Evolutionary conservation across 1,139 yeast species (phyloP).

Genomic region (Trichomonascaceae sp.): DNA sequence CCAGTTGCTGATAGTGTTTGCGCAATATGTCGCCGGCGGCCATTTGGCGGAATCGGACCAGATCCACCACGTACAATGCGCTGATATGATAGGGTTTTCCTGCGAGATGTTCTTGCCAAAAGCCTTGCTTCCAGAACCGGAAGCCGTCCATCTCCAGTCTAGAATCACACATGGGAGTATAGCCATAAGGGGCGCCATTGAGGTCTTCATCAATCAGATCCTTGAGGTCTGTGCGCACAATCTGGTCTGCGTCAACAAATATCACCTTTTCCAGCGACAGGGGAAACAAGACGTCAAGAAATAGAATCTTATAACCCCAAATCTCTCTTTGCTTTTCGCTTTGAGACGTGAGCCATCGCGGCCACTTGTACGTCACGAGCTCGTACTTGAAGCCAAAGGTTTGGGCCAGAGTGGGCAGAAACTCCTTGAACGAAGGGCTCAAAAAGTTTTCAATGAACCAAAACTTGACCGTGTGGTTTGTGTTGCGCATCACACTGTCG

Average conservation of each 20-base stretch:
- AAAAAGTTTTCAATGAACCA: constrained; percentile 79
- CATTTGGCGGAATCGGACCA: constrained; percentile 46
- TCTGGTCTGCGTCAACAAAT: constrained; percentile 78
- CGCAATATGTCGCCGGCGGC: constrained; percentile 72
- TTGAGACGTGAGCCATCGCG: constrained; percentile 72
- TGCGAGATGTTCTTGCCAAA: constrained; percentile 60
- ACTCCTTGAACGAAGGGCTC: constrained; percentile 52
- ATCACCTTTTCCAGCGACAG: constrained; percentile 59
- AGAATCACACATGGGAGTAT: constrained; percentile 80
- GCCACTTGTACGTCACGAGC: constrained; percentile 79
- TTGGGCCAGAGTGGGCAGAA: constrained; percentile 50
- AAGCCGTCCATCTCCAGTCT: constrained; percentile 71
- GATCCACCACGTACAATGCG: constrained; percentile 73
- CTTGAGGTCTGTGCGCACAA: constrained; percentile 58
- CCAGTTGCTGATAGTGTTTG: constrained; percentile 72
- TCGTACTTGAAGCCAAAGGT: constrained; percentile 52
- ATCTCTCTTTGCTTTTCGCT: constrained; percentile 62
- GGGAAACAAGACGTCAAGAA: constrained; percentile 81
- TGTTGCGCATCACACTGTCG: constrained; percentile 53
- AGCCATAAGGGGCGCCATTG: constrained; percentile 72
- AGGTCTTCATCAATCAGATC: constrained; percentile 55
- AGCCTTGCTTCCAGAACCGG: constrained; percentile 89
- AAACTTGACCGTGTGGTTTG: constrained; percentile 55
- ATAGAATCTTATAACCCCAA: constrained; percentile 82
- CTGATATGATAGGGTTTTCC: constrained; percentile 62